Evolutionary conservation across 305 asterid species (phyloP).

Genomic region (Fraxinus latifolia): DNA sequence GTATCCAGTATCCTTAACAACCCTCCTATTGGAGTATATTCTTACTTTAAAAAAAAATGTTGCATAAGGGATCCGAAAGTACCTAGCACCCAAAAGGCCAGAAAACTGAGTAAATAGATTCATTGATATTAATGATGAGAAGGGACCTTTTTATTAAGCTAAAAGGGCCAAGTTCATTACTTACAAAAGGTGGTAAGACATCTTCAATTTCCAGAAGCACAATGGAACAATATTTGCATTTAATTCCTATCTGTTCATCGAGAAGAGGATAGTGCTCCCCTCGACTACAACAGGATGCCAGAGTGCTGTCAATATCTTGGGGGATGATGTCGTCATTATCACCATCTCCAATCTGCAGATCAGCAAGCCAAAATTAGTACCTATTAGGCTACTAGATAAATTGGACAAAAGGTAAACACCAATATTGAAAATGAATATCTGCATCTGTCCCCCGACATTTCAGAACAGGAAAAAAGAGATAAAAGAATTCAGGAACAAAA

Average conservation of each 20-base stretch:
- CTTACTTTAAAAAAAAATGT: background rate
- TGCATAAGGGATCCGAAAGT: background rate
- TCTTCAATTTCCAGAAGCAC: slow-evolving; percentile 52
- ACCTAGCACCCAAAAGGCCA: background rate
- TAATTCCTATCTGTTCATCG: slow-evolving; percentile 61
- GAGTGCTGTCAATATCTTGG: slow-evolving; percentile 17
- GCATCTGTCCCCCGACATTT: background rate
- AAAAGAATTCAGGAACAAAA: background rate
- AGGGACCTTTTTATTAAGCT: background rate
- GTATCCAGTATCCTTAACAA: background rate
- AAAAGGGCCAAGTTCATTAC: slow-evolving; percentile 16
- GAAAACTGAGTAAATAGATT: background rate
- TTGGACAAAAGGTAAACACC: background rate
- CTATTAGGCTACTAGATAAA: background rate
- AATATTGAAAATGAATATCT: background rate
- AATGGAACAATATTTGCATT: slow-evolving; percentile 46
- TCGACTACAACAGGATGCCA: slow-evolving; percentile 35
- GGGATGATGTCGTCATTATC: slow-evolving; percentile 22
- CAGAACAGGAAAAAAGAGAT: background rate
- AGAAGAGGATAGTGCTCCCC: slow-evolving; percentile 48
- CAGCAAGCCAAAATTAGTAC: background rate
- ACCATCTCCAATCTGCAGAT: slow-evolving; percentile 36
- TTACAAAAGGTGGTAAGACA: slow-evolving; percentile 63
- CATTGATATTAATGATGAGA: background rate
- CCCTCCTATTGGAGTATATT: background rate